These are phyloP conservation scores for Phalaenopsis hybrid DNA, from an alignment of 116 monocot genomes.

Conservation along the genomic window DNA sequence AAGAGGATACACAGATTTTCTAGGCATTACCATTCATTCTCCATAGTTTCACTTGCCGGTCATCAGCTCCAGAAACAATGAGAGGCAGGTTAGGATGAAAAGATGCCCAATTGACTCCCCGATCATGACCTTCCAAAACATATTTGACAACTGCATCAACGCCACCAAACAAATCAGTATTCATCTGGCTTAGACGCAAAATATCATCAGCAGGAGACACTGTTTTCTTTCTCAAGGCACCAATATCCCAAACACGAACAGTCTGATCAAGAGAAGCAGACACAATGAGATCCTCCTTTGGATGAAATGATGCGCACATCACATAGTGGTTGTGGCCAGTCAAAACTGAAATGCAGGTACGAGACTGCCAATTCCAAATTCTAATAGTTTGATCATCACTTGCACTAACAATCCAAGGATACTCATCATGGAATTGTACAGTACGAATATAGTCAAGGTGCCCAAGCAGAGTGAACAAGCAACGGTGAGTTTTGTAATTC, in stretches of 20 bases:
- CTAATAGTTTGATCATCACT: conserved; percentile 94
- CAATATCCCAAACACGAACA: conserved; percentile 91
- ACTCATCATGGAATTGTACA: conserved; percentile 86
- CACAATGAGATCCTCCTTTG: conserved; percentile 84
- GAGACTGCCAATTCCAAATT: conserved; percentile 96
- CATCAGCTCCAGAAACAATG: conserved; percentile 93
- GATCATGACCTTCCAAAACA: conserved; percentile 92
- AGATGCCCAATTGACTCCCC: conserved; percentile 90
- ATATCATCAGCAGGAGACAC: conserved; percentile 84
- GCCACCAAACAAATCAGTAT: conserved; percentile 87
- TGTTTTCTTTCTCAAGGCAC: conserved; percentile 74
- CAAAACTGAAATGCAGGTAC: conserved; percentile 74
- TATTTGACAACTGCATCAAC: conserved; percentile 95
- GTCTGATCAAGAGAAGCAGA: conserved; percentile 95
- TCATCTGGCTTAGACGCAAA: conserved; percentile 72
- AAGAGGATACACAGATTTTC: background rate
- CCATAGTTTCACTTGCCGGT: conserved; percentile 92
- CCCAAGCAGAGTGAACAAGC: conserved; percentile 81
- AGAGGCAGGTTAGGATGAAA: conserved; percentile 83
- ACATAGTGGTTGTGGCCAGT: conserved; percentile 96
- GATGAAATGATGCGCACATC: conserved; percentile 96
- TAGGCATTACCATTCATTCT: conserved; percentile 73
- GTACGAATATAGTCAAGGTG: conserved; percentile 95
- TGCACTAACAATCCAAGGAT: conserved; percentile 88
- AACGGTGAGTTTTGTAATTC: conserved; percentile 88